These are phyloP conservation scores for Xylariaceae sp. DNA, from an alignment of 2,329 filamentous ascomycete genomes.

Conservation along the genomic window DNA sequence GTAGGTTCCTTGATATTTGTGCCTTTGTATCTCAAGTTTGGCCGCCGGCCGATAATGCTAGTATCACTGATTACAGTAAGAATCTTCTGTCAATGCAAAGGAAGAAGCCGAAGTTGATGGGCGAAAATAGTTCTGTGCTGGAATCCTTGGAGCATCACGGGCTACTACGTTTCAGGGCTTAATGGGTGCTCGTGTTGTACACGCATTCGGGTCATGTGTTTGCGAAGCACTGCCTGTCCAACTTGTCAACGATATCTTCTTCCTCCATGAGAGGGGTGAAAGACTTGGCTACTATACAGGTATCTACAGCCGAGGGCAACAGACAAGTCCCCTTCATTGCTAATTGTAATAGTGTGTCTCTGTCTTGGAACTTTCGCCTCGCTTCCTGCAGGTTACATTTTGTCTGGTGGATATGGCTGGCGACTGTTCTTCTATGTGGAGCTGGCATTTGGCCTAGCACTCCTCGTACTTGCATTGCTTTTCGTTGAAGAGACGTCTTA, in stretches of 20 bases:
- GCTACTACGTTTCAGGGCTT: conserved; percentile 36
- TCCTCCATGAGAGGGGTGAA: conserved; percentile 47
- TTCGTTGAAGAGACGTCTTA: conserved; percentile 54
- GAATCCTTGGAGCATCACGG: conserved; percentile 40
- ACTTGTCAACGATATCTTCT: conserved; percentile 47
- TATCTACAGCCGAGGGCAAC: conserved; percentile 20
- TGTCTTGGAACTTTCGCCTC: conserved; percentile 56
- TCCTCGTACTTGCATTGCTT: conserved; percentile 46
- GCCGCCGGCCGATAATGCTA: conserved; percentile 44
- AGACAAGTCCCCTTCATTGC: not conserved
- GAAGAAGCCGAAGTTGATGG: not conserved
- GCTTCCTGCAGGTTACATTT: conserved; percentile 60
- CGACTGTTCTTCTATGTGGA: conserved; percentile 61
- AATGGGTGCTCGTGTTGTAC: conserved; percentile 41
- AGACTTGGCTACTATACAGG: conserved; percentile 59
- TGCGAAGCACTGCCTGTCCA: conserved; percentile 46
- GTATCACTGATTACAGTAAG: conserved; percentile 38
- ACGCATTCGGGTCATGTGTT: conserved; percentile 41
- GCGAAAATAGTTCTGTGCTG: conserved; percentile 35
- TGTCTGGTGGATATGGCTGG: conserved; percentile 57
- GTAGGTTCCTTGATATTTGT: conserved; percentile 52
- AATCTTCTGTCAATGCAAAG: not conserved
- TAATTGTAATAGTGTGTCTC: conserved; percentile 43
- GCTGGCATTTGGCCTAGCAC: conserved; percentile 51
- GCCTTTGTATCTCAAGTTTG: conserved; percentile 52